Evolutionary conservation across 139 green algal genomes (phyloP), one percentile per base, ranked within the genome.

Genomic region (Helicosporidium sp.): DNA sequence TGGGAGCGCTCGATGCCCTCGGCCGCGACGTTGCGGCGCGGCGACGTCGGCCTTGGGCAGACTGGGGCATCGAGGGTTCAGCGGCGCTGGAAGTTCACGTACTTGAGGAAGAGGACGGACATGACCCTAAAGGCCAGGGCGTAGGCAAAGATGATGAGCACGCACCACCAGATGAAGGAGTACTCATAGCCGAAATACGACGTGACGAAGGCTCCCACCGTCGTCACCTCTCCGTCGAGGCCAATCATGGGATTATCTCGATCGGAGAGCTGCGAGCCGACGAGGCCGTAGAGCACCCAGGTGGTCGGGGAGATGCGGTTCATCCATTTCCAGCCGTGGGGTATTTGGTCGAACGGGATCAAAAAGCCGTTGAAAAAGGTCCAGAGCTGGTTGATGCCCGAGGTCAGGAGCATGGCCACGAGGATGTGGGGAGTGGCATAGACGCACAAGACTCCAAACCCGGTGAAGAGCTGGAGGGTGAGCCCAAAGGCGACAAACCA

Each of bases 341-440:
- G 75, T 45, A 81, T 82, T 18, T 55, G 24, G 0, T 66, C 55
- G 58, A 83, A 84, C 5, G 72, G 64, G 24, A 78, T 73, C 51
- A 78, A 54, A 46, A 85, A 85, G 19, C 76, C 76, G 20, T 77
- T 80, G 52, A 47, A 47, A 16, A 47, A 33, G n/a, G 42, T 77
- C 58, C 58, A 83, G 4, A 85, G 58, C 46, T 73, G 64, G 44
- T 62, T 69, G 2, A 60, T 41, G 28, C 54, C 37, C 12, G 43
- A 29, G 15, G 36, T 16, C 2, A 49, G 25, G 26, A 68, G 27
- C 25, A 54, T 43, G 10, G 61, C 51, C 23, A 69, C 29, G 7
- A 69, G 49, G n/a, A 46, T 48, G 43, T 67, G 58, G 40, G 60
- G 60, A 2, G 48, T 59, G 18, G 28, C 3, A 22, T 62, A 56